Conservation (phyloP, 805 yeast genomes). For the Candida ovalis region DNA sequence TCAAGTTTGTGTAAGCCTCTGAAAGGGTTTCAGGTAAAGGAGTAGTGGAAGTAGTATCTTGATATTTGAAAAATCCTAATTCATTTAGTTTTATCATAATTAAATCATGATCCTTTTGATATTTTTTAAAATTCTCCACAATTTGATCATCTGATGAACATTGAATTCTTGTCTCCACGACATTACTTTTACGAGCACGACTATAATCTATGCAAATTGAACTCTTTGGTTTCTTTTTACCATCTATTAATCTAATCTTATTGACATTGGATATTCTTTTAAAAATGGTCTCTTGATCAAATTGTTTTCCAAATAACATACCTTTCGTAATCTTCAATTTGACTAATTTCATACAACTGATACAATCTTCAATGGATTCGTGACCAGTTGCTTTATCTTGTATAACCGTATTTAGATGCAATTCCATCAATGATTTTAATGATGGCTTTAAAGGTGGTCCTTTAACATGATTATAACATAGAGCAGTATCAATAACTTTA, state of each 20-base stretch:
- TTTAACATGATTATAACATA: conserved; percentile 71
- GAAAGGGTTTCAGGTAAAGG: neutral
- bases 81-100: conserved; percentile 56
- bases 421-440: conserved; percentile 62
- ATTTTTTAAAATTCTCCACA: conserved; percentile 36
- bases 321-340: conserved; percentile 71
- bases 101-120: conserved; percentile 42
- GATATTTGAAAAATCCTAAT: conserved; percentile 41
- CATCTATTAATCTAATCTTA: conserved; percentile 20
- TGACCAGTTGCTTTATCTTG: conserved; percentile 73
- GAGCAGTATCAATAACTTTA: conserved; percentile 73
- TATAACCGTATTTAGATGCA: conserved; percentile 52
- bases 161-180: conserved; percentile 32
- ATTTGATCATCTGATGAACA: conserved; percentile 61
- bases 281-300: conserved; percentile 41
- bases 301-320: conserved; percentile 52
- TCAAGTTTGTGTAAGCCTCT: conserved; percentile 33
- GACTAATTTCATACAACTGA: conserved; percentile 72
- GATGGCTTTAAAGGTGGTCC: conserved; percentile 84
- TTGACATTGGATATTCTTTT: conserved; percentile 30
- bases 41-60: neutral
- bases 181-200: conserved; percentile 4
- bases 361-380: conserved; percentile 82
- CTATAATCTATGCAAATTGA: conserved; percentile 24
- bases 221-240: conserved; percentile 25